These are phyloP conservation scores for Achlya hypogyna DNA, from an alignment of 352 stramenopile species.

Conservation along the genomic window DNA sequence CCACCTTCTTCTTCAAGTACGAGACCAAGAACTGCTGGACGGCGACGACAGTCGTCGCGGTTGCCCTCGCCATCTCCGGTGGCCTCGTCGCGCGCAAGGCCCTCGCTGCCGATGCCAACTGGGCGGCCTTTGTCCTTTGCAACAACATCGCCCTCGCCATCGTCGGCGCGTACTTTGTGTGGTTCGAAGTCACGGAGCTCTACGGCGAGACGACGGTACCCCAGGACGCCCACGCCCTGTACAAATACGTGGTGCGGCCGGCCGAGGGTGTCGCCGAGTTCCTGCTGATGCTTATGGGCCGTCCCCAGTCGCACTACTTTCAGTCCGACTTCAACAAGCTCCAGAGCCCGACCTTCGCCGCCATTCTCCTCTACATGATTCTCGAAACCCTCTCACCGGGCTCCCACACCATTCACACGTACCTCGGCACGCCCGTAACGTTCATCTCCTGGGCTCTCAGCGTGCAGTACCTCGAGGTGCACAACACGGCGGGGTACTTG, in stretches of 20 bases:
- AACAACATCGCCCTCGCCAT: not conserved
- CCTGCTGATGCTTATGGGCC: not conserved
- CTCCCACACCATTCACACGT: not conserved
- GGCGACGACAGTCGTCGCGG: not conserved
- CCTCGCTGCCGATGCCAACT: not conserved
- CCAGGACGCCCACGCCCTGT: not conserved
- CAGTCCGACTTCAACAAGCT: conserved; percentile 14
- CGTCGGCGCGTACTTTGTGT: not conserved
- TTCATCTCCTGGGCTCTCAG: not conserved
- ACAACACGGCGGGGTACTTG: conserved; percentile 6
- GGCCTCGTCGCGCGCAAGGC: not conserved
- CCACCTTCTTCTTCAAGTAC: not conserved
- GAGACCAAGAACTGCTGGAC: not conserved
- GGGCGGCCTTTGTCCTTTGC: not conserved
- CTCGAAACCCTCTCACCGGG: not conserved
- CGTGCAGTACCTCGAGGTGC: conserved; percentile 3
- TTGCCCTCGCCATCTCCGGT: not conserved
- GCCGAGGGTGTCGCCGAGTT: not conserved
- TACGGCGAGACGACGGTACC: not conserved
- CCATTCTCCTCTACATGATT: not conserved
- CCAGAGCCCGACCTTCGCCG: not conserved
- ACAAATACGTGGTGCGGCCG: not conserved
- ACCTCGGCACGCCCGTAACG: not conserved
- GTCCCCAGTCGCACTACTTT: not conserved
- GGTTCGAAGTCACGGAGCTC: not conserved